Evolutionary conservation across 208 protist species (phyloP), one percentile per base, ranked within the genome.

Genomic region (Novymonas esmeraldas): DNA sequence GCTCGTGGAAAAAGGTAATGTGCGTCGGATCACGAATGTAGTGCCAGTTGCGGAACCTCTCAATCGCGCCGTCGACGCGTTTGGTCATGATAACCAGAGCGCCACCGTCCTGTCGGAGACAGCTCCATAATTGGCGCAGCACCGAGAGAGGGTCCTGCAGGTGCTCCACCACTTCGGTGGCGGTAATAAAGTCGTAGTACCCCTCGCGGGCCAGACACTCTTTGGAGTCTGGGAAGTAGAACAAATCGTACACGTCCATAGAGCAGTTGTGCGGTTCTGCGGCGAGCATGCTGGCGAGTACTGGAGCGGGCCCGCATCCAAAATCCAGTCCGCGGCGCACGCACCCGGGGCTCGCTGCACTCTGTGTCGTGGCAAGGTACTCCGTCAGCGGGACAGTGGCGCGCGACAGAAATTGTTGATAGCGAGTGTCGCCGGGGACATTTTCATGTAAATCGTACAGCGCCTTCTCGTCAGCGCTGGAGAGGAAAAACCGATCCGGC

Each of bases 11-110:
- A 50, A 85, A 89, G 1, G 55, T 74, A 16, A 89, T 81, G 61
- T 89, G 83, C 1, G 83, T 85, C 0, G 70, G 76, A 44, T 89
- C 83, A 0, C 79, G 70, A 38, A 79, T 85, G 64, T 89, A 89
- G 45, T 89, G 83, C 83, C 83, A 89, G 29, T 77, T 77, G 24
- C 61, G 46, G 45, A 89, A 89, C 26, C 60, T 61, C 10, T 78
- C 83, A 6, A 85, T 50, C 2, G 68, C 70, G 0, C 73, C 79
- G 3, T 70, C 71, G 1, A 79, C 78, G 6, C 78, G 64, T 20
- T 85, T 83, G 6, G 83, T 89, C 83, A 89, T 85, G 2, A 89
- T 65, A 1, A 85, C 70, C 6, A 89, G 57, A 26, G 76, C 48
- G 0, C 83, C 83, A 14, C 71, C 70, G 18, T 34, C 29, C 13